Conservation (phyloP, 2,329 filamentous ascomycete species). For the Zopfia rhizophila region DNA sequence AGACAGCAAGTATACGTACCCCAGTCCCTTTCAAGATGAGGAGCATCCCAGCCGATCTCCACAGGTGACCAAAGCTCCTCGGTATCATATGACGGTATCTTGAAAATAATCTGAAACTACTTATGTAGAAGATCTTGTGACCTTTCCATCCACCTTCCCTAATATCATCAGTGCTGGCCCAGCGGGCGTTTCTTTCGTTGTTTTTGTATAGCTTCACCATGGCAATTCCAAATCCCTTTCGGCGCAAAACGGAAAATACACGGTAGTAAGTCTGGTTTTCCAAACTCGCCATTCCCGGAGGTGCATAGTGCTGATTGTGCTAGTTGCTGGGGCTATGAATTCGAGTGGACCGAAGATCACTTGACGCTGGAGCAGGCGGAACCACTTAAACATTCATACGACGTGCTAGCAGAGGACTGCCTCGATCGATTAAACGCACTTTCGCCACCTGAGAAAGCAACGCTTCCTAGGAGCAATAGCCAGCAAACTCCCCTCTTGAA, state of each 20-base stretch:
- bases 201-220: too few relatives aligned
- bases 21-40: constrained; percentile 14
- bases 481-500: constrained; percentile 36
- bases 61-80: constrained; percentile 33
- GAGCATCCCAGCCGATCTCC: constrained; percentile 21
- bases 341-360: constrained; percentile 75
- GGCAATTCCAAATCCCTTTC: constrained; percentile 57
- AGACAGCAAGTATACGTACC: constrained; percentile 7
- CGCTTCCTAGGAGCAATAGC: constrained; percentile 52
- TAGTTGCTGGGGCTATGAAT: constrained; percentile 72
- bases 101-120: constrained; percentile 7
- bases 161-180: too few relatives aligned
- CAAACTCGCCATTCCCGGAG: constrained; percentile 19
- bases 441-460: constrained; percentile 58
- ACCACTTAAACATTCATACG: constrained; percentile 73
- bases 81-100: constrained; percentile 43
- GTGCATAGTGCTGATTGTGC: constrained; percentile 6
- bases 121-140: constrained; percentile 1
- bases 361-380: constrained; percentile 67
- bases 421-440: constrained; percentile 72
- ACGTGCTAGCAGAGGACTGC: constrained; percentile 73
- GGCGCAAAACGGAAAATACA: constrained; percentile 55
- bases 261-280: constrained; percentile 46
- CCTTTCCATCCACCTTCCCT: not conserved
- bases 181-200: too few relatives aligned